Evolutionary conservation across 1,284 basidiomycete genomes (phyloP), one percentile per base, ranked within the genome.

Genomic region (Sparassis latifolia): DNA sequence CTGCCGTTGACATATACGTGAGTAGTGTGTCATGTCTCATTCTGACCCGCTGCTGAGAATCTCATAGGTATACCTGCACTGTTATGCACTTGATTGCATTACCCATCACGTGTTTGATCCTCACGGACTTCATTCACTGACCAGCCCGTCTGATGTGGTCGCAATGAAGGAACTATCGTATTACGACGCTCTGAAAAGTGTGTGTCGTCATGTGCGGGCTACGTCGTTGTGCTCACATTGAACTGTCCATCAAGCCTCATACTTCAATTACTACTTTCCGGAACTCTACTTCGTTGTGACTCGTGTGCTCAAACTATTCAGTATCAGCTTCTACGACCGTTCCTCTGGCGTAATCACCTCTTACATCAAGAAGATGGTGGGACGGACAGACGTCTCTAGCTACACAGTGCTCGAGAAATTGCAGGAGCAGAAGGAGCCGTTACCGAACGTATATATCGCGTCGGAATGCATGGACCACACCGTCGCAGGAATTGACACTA

Each of bases 391-490:
- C 29, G 48, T 55, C 38, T 47, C 54, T 2, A 49, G 47, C 10
- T 51, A 57, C 44, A 56, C 56, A 6, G 55, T 58, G 33, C 54
- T 60, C 6, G 42, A 50, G 44, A 60, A 56, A 51, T 51, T 60
- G 6, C 55, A 52, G 47, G 42, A 48, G 6, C 45, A 45, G 37
- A 54, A 55, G 40, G 47, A 43, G 35, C 40, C 48, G 44, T 33
- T 52, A 12, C 28, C n/a, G 3, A 40, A 38, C 12, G 33, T 48
- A 5, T 31, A 27, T 10, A 47, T 54, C 37, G 58, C 58, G 7
- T 62, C 61, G 37, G 61, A 62, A 41, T 54, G 58, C 49, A 55
- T 62, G 53, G 61, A 62, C 56, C 59, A 62, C 51, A 49, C 61
- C 55, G 55, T 51, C 31, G 61, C 61, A 1, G 61, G 59, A 42